Conservation (phyloP, 257 asterid species). For the Solanum tarapatanum region DNA sequence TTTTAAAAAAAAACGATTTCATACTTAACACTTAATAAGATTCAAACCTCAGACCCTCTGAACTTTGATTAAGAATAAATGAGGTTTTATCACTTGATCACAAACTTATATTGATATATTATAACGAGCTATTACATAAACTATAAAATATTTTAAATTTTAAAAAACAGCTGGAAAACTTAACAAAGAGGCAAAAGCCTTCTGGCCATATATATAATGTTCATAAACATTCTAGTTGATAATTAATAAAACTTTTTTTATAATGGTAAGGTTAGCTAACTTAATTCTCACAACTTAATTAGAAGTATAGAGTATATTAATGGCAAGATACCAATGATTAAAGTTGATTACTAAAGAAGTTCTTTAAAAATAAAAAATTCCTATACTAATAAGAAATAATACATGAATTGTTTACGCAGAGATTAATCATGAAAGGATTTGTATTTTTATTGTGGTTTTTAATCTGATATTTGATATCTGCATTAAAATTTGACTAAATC, state of each 20-base stretch:
- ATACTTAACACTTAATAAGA: too few species aligned
- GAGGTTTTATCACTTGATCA: background rate
- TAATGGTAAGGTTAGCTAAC: background rate
- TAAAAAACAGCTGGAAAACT: background rate
- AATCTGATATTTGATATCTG: background rate
- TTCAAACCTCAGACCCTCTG: too few species aligned
- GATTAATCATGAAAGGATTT: background rate
- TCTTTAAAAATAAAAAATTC: background rate
- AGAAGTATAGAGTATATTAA: background rate
- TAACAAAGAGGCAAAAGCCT: background rate
- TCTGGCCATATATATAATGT: background rate
- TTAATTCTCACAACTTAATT: background rate
- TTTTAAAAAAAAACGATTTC: background rate
- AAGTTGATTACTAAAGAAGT: background rate
- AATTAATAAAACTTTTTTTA: background rate
- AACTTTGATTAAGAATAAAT: background rate
- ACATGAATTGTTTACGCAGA: background rate
- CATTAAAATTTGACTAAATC: background rate
- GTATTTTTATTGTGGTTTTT: background rate
- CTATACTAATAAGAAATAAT: background rate
- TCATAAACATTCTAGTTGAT: background rate
- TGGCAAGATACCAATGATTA: background rate
- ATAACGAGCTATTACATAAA: background rate
- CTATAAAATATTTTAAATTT: background rate
- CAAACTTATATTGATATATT: background rate